Base-by-base conservation (phyloP, 225 moss, liverwort and hornwort species). In the Pleurozium schreberi region DNA sequence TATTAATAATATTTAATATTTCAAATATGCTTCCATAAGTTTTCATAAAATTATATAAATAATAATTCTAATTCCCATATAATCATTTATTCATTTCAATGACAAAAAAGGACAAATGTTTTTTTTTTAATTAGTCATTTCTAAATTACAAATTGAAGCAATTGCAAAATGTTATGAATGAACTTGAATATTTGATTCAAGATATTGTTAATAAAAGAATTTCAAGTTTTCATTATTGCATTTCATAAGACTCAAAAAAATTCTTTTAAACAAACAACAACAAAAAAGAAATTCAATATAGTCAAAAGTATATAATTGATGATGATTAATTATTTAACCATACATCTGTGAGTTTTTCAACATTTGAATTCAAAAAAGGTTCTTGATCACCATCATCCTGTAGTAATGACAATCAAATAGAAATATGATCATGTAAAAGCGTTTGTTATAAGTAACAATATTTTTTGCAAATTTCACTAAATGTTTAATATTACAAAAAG, bases 291-390 rank as follows among this genome's bases (percentile, higher is more conserved):
- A 7, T 31, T 9, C 10, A 63, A 10, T 52, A 75, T 34, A 76
- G 8, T 47, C 5, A 52, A 78, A 47, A 73, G 36, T 8, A 11
- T 60, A 19, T 23, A 18, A 61, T 25, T 10, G 8, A 34, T 42
- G 13, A 55, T 5, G 12, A 80, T 66, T 3, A 80, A 47, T 2
- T 18, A 19, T 5, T 47, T 53, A 34, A 59, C 52, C 95, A 91
- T 85, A 96, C 93, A 84, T 83, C 52, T 87, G 90, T 90, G 26
- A 96, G 92, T 85, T 95, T 93, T 65, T 98, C 97, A 62, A 98
- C 92, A 88, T 98, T 94, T 23, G 90, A 85, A 70, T 92, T 93
- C 28, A 97, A 87, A 18, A 90, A 93, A 15, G 17, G 45, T 33
- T 95, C 93, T 63, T 91, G 49, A 65, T 90, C 92, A 38, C 91